A percentile compares a stretch with the other conserved stretches of the same genome.
Evolutionary conservation across 805 yeast genomes (phyloP).

Genomic region (Spathaspora girioi): DNA sequence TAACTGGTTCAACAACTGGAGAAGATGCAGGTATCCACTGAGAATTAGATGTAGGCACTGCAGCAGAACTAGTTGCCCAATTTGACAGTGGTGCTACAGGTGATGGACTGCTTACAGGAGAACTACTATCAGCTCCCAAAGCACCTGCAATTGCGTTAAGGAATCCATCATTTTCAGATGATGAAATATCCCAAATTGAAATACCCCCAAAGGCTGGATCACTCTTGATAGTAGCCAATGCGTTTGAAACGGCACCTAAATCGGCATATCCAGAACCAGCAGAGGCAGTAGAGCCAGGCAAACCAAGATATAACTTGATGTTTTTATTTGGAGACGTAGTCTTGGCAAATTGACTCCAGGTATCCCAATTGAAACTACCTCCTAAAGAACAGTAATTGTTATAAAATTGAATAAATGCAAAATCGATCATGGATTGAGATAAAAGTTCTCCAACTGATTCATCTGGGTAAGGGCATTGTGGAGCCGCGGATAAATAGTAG

Average conservation of each 20-base stretch:
- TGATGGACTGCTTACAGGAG: background rate
- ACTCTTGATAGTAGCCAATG: conserved; percentile 13
- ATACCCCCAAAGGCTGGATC: conserved; percentile 34
- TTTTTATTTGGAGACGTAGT: conserved; percentile 59
- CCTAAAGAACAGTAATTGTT: conserved; percentile 71
- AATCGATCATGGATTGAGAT: conserved; percentile 62
- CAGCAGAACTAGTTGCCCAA: background rate
- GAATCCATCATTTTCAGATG: conserved; percentile 12
- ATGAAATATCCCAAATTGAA: conserved; percentile 34
- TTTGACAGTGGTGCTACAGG: background rate
- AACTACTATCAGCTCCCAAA: background rate
- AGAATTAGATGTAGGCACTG: background rate
- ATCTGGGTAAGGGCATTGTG: conserved; percentile 90
- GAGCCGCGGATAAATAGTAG: conserved; percentile 84
- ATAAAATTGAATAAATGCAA: conserved; percentile 84
- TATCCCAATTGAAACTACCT: conserved; percentile 55
- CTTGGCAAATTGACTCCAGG: conserved; percentile 68
- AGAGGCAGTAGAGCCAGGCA: conserved; percentile 58
- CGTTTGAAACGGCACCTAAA: conserved; percentile 13
- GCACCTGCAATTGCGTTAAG: background rate
- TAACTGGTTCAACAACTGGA: background rate
- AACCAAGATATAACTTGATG: conserved; percentile 69
- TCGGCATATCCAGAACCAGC: conserved; percentile 51
- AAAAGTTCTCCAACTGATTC: conserved; percentile 33
- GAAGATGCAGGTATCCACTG: background rate